A percentile compares a stretch with the other conserved stretches of the same genome.
These are phyloP conservation scores for Boletus insuetus DNA, from an alignment of 768 basidiomycete genomes.

Conservation along the genomic window DNA sequence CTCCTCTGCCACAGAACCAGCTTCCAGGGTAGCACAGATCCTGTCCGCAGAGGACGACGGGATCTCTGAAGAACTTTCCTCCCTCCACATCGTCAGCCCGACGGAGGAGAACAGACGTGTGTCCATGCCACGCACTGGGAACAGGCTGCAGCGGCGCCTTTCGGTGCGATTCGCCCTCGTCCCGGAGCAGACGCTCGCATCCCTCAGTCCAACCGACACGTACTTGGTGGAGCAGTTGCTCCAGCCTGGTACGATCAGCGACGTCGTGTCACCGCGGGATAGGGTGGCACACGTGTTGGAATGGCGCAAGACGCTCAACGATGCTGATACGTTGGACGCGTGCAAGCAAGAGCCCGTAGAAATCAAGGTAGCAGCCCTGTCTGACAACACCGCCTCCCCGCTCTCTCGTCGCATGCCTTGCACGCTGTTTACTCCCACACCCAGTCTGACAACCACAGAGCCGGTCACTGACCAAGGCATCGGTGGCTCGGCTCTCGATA, in stretches of 20 bases:
- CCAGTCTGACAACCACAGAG: constrained; percentile 30
- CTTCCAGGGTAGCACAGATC: background rate
- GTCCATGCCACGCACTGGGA: constrained; percentile 1
- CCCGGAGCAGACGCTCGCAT: constrained; percentile 44
- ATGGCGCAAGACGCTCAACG: constrained; percentile 35
- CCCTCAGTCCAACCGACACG: constrained; percentile 47
- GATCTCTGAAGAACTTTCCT: constrained; percentile 44
- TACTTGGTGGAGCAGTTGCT: constrained; percentile 46
- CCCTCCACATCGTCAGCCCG: constrained; percentile 40
- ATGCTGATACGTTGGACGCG: constrained; percentile 30
- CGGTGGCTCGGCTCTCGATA: constrained; percentile 18
- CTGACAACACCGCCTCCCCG: background rate
- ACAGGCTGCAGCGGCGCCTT: constrained; percentile 23
- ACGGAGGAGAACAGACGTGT: constrained; percentile 14
- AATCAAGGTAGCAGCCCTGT: background rate
- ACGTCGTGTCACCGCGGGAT: constrained; percentile 23
- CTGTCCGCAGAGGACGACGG: constrained; percentile 19
- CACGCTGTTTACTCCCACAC: constrained; percentile 49
- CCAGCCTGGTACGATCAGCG: constrained; percentile 40
- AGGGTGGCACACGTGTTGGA: constrained; percentile 27
- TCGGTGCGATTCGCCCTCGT: constrained; percentile 31
- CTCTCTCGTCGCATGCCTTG: constrained; percentile 53
- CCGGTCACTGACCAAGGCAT: constrained; percentile 34
- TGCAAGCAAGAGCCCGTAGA: constrained; percentile 30
- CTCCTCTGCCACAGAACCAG: constrained; percentile 8